Base-by-base conservation (phyloP, 192 early-diverging fungal genomes). In the Rhizophagus prolifer region DNA sequence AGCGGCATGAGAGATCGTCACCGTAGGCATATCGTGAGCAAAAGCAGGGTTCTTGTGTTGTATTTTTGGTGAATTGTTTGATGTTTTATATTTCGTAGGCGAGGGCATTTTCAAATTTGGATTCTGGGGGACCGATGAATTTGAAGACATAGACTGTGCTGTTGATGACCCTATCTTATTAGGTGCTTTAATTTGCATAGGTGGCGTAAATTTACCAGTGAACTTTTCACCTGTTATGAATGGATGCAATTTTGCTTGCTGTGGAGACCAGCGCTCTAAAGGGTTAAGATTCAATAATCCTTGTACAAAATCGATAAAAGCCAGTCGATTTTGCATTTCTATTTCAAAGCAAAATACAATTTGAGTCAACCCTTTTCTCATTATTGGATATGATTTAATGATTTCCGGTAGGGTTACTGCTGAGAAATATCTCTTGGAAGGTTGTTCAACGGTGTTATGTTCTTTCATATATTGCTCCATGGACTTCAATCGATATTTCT, bases 241-340 rank as follows among this genome's bases (percentile, higher is more conserved):
- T 12, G 97, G 97, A 75, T 99, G 97, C 80, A 92, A 83, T 21
- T 91, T 88, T 2, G 97, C 97, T 81, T 99, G 95, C 54, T 94
- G 92, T 19, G 97, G 96, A 12, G 95, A 93, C 96, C 96, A 98
- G 68, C 97, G 88, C 80, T 94, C 94, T 74, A 94, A 87, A 2
- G 95, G 96, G 72, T 99, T 97, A 38, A 98, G 75, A 59, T 92
- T 91, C 61, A 99, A 83, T n/a, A 98, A 82, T 14, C 96, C 96
- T 44, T 90, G 85, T 23, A 98, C 79, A 84, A 99, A 99, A 83
- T 99, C 96, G 58, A 96, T 89, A 61, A 99, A 92, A 10, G 92
- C 90, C 21, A 85, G 66, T 4, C 96, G 90, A 77, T 85, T 90
- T 72, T 86, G 85, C 82, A 85, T 90, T 86, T 95, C 94, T 92